These are phyloP conservation scores for Spathaspora sp. DNA, from an alignment of 1,139 yeast species.

Conservation along the genomic window DNA sequence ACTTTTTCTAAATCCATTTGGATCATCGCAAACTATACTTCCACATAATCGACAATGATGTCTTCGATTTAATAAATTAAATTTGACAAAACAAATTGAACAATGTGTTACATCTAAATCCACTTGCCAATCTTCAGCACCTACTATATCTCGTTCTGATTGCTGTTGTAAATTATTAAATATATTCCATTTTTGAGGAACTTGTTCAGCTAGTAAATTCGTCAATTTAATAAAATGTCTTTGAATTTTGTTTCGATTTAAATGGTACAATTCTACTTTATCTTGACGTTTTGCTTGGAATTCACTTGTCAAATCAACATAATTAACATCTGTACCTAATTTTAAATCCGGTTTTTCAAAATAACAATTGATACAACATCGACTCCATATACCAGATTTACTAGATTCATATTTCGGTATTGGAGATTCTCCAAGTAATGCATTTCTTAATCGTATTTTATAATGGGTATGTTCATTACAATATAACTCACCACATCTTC, in stretches of 20 bases:
- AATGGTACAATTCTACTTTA: conserved; percentile 40
- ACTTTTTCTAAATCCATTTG: conserved; percentile 28
- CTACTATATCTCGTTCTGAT: conserved; percentile 32
- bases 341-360: conserved; percentile 53
- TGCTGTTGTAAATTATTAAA: conserved; percentile 6
- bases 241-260: conserved; percentile 60
- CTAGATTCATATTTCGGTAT: conserved; percentile 30
- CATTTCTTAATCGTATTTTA: conserved; percentile 47
- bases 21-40: conserved; percentile 71
- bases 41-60: conserved; percentile 94
- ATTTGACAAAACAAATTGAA: conserved; percentile 58
- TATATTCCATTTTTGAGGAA: conserved; percentile 12
- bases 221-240: conserved; percentile 55
- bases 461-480: conserved; percentile 66
- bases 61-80: conserved; percentile 62
- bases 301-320: conserved; percentile 45
- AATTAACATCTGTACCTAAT: conserved; percentile 34
- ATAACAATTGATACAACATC: conserved; percentile 69
- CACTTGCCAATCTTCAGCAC: conserved; percentile 59
- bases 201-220: conserved; percentile 22
- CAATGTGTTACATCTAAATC: conserved; percentile 56
- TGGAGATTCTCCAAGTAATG: conserved; percentile 26
- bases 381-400: conserved; percentile 59
- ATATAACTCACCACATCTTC: conserved; percentile 70
- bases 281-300: conserved; percentile 44